phyloP scores from a whole-genome alignment of 805 yeast genomes.

The Saccharomycopsis sp. region DNA sequence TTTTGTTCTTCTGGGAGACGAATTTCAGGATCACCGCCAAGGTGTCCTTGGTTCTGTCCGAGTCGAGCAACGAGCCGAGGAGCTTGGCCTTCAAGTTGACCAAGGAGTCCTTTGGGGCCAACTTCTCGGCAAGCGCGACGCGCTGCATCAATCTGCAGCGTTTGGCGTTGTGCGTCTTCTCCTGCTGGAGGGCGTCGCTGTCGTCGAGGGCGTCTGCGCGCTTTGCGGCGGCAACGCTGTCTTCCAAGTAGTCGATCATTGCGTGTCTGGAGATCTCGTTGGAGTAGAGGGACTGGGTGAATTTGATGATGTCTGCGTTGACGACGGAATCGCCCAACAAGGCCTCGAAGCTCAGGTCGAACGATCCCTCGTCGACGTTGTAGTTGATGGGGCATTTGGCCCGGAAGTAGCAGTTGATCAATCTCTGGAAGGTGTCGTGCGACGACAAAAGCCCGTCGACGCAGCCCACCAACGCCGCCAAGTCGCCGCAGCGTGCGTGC shows the following conservation, averaged over 20 bases:
- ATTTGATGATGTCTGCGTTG: slow-evolving; percentile 23
- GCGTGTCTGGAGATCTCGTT: slow-evolving; percentile 28
- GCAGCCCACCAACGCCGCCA: not conserved
- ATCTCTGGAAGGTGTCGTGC: slow-evolving; percentile 22
- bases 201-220: not conserved
- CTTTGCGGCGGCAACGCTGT: slow-evolving; percentile 15
- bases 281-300: slow-evolving; percentile 26
- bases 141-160: slow-evolving; percentile 24
- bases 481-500: not conserved
- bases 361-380: slow-evolving; percentile 24
- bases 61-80: slow-evolving; percentile 27
- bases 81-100: slow-evolving; percentile 26
- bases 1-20: slow-evolving; percentile 5
- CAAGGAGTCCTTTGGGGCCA: slow-evolving; percentile 25
- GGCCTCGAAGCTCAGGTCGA: slow-evolving; percentile 24
- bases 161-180: not conserved
- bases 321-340: slow-evolving; percentile 25
- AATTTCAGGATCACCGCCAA: slow-evolving; percentile 8
- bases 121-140: slow-evolving; percentile 23
- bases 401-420: slow-evolving; percentile 22
- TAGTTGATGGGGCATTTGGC: slow-evolving; percentile 21
- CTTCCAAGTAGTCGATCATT: slow-evolving; percentile 24
- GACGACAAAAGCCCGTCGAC: slow-evolving; percentile 1
- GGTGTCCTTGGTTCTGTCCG: slow-evolving; percentile 6
- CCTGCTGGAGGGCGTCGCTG: not conserved